Conservation (phyloP, 2,329 filamentous ascomycete genomes). For the Thielaviopsis ethacetica region DNA sequence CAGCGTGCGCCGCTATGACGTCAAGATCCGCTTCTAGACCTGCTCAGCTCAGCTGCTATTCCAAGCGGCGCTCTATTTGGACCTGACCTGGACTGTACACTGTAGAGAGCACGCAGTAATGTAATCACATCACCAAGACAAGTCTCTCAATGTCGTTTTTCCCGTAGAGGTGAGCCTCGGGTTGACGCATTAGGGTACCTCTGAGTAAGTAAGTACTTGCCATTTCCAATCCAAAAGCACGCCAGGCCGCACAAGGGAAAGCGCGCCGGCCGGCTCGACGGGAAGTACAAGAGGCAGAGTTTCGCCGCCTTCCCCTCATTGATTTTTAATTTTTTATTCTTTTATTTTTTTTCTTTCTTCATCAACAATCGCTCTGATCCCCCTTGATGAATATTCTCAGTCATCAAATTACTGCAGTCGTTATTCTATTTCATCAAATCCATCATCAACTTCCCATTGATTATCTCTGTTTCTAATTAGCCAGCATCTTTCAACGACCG, state of each 20-base stretch:
- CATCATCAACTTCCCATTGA: not conserved
- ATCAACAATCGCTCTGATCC: not conserved
- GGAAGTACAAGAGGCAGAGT: not conserved
- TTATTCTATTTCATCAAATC: not conserved
- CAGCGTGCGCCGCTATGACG: not conserved
- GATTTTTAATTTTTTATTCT: not conserved
- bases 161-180: too few relatives aligned
- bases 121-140: too few relatives aligned
- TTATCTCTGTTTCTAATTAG: not conserved
- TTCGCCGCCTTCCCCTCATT: not conserved
- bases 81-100: too few relatives aligned
- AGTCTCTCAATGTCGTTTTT: too few relatives aligned
- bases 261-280: not conserved
- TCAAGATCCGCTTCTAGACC: not conserved
- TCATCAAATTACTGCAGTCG: not conserved
- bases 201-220: not conserved
- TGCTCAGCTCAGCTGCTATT: not conserved
- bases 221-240: too few relatives aligned
- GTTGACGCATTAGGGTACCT: not conserved
- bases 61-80: too few relatives aligned
- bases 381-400: not conserved
- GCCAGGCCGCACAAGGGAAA: not conserved
- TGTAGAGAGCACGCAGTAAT: too few relatives aligned
- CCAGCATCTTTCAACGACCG: not conserved
- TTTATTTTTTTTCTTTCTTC: not conserved